Percentiles rank a stretch among this genome's conserved stretches.
phyloP scores from a whole-genome alignment of 306 rosid genomes.

The Cicer arietinum region DNA sequence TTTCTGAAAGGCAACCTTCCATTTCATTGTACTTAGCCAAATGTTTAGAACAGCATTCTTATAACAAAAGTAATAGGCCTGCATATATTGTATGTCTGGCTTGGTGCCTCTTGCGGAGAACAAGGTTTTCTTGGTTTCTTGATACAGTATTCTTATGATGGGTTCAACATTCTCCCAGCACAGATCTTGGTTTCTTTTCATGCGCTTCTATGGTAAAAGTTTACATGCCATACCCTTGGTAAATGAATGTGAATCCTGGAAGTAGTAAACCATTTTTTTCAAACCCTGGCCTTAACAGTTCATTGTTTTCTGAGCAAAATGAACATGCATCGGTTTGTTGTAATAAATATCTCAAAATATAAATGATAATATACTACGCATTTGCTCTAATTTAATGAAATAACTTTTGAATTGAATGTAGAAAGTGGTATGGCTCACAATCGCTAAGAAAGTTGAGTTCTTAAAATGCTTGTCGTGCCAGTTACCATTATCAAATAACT shows the following conservation, averaged over 20 bases:
- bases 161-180: constrained; percentile 6
- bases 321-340: neutral
- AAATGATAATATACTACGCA: constrained; percentile 8
- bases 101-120: neutral
- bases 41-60: constrained; percentile 5
- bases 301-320: constrained; percentile 6
- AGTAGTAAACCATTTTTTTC: constrained; percentile 32
- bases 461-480: constrained; percentile 20
- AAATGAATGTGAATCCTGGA: constrained; percentile 34
- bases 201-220: neutral
- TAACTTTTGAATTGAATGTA: constrained; percentile 25
- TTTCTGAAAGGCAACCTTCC: neutral
- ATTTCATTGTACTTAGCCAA: constrained; percentile 11
- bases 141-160: constrained; percentile 16
- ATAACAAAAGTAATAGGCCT: neutral
- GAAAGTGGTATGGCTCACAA: constrained; percentile 10
- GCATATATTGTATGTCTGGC: constrained; percentile 8
- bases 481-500: constrained; percentile 15
- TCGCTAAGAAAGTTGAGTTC: constrained; percentile 17
- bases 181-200: neutral
- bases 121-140: constrained; percentile 11
- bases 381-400: constrained; percentile 18
- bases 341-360: constrained; percentile 12
- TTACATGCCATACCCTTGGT: constrained; percentile 16
- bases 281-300: neutral